Percentiles rank a stretch among this genome's conserved stretches.
phyloP scores from a whole-genome alignment of 768 basidiomycete genomes.

The Suillus discolor region DNA sequence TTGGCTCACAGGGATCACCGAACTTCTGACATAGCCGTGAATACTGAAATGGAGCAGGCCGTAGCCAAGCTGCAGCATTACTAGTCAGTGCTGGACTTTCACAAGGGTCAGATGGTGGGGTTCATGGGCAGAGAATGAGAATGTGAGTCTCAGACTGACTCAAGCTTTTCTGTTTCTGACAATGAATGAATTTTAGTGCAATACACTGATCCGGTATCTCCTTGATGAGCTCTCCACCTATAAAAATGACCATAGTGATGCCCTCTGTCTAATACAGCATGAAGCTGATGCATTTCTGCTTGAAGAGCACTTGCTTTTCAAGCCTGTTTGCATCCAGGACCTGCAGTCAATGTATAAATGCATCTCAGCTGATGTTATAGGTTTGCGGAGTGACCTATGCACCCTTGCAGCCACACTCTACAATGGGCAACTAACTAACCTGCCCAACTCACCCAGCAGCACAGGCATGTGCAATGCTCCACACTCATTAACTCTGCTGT shows the following conservation, averaged over 20 bases:
- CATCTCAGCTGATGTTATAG: neutral
- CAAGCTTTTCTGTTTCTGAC: no score
- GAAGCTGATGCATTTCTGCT: neutral
- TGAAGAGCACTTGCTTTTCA: neutral
- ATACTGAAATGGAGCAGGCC: no score
- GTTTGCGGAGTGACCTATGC: neutral
- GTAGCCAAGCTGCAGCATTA: no score
- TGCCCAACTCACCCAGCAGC: no score
- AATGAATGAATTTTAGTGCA: neutral
- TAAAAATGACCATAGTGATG: neutral
- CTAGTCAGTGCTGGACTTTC: conserved; percentile 39
- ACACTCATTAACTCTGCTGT: no score
- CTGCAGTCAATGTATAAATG: neutral
- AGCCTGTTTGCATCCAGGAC: neutral
- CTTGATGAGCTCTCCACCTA: neutral
- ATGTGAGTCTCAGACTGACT: neutral
- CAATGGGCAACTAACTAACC: no score
- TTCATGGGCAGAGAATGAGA: conserved; percentile 23
- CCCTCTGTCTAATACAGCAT: neutral
- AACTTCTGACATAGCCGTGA: no score
- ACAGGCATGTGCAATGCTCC: no score
- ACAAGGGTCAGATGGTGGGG: conserved; percentile 42
- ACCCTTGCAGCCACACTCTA: neutral
- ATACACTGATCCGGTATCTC: neutral
- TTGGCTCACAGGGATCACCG: no score